Percentiles rank a stretch among this genome's conserved stretches.
phyloP scores from a whole-genome alignment of 192 early-diverging fungal species.

The Coemansia sp. region DNA sequence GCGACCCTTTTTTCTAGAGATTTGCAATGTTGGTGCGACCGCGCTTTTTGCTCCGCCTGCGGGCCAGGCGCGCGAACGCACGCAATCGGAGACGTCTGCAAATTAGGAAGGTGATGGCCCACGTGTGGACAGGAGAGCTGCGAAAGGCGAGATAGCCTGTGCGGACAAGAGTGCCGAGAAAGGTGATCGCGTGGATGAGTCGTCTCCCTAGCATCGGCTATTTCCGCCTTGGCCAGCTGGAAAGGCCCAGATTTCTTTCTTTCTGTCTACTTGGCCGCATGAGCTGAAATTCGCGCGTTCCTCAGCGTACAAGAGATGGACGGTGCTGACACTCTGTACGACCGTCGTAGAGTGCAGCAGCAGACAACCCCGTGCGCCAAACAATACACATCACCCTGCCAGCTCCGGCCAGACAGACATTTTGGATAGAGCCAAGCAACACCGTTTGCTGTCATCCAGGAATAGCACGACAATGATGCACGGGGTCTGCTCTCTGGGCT shows the following conservation, averaged over 20 bases:
- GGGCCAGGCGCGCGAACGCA: conserved; percentile 4
- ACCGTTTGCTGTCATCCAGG: not conserved
- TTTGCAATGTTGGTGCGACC: conserved; percentile 11
- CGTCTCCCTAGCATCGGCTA: not conserved
- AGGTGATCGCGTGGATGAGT: conserved; percentile 8
- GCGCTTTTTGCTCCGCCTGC: not conserved
- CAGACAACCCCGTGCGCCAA: not conserved
- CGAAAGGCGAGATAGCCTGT: not conserved
- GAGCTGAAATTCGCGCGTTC: not conserved
- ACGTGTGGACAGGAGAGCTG: not conserved
- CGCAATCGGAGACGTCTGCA: conserved; percentile 2
- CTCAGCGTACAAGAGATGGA: not conserved
- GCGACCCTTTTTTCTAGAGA: conserved; percentile 6
- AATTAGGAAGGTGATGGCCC: not conserved
- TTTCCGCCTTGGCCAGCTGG: not conserved
- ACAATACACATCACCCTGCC: not conserved
- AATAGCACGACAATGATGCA: not conserved
- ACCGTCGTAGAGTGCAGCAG: too few species aligned
- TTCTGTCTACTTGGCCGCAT: not conserved
- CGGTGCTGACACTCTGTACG: not conserved
- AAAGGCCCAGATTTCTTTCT: too few species aligned
- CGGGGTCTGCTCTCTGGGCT: not conserved
- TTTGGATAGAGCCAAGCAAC: too few species aligned
- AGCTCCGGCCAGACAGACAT: not conserved
- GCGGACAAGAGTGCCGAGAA: not conserved